Percentiles rank a stretch among this genome's conserved stretches.
Evolutionary conservation across 176 grass and related monocot genomes (phyloP).

Genomic region (Oryza nivara): DNA sequence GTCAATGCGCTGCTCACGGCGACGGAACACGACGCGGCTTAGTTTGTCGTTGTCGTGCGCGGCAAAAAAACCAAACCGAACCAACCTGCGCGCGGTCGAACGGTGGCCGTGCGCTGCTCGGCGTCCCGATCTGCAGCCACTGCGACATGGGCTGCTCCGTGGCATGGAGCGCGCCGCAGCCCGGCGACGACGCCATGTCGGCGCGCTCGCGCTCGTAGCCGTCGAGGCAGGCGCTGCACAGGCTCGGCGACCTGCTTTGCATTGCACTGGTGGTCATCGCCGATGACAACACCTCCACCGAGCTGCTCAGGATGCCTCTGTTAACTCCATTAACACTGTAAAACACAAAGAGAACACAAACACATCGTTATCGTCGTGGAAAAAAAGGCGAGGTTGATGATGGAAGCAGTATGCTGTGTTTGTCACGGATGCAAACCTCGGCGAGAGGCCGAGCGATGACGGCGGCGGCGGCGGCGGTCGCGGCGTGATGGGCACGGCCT

Average conservation of each 20-base stretch:
- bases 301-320: slow-evolving; percentile 65
- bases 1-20: neutral
- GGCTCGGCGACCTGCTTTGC: slow-evolving; percentile 35
- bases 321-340: slow-evolving; percentile 48
- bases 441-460: slow-evolving; percentile 36
- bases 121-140: slow-evolving; percentile 70
- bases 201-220: slow-evolving; percentile 59
- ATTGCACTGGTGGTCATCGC: slow-evolving; percentile 47
- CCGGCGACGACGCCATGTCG: neutral
- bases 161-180: neutral
- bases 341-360: slow-evolving; percentile 10
- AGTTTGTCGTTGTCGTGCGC: neutral
- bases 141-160: slow-evolving; percentile 45
- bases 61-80: neutral
- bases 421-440: slow-evolving; percentile 43
- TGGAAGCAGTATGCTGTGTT: no score
- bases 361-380: neutral
- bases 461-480: slow-evolving; percentile 52
- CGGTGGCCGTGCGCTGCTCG: slow-evolving; percentile 26
- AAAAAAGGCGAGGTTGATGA: neutral
- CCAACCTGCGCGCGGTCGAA: slow-evolving; percentile 46
- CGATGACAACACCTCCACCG: slow-evolving; percentile 62
- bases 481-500: slow-evolving; percentile 77
- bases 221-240: slow-evolving; percentile 52
- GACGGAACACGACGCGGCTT: slow-evolving; percentile 3